Evolutionary conservation across 2,329 filamentous ascomycete species (phyloP).

Genomic region (Calonectria pseudoreteaudii): DNA sequence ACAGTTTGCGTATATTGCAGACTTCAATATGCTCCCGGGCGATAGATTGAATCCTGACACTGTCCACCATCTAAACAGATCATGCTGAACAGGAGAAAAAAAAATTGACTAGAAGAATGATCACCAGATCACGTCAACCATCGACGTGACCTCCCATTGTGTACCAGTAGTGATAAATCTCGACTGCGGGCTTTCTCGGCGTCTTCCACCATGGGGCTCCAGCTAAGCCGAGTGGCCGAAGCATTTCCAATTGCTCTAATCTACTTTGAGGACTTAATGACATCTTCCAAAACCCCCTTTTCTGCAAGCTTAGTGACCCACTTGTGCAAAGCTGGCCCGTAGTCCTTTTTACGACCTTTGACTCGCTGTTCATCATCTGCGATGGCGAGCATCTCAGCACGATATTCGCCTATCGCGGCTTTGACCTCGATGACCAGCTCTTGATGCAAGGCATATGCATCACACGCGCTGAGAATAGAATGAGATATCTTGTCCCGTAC

Average conservation of each 20-base stretch:
- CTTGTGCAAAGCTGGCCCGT: constrained; percentile 73
- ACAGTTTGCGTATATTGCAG: background rate
- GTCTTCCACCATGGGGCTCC: background rate
- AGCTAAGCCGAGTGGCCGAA: background rate
- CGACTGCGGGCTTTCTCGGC: background rate
- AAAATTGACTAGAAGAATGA: background rate
- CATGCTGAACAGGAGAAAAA: background rate
- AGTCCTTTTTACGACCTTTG: constrained; percentile 72
- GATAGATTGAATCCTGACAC: background rate
- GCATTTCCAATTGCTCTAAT: background rate
- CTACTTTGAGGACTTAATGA: constrained; percentile 44
- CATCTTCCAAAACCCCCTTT: constrained; percentile 68
- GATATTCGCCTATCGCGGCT: constrained; percentile 57
- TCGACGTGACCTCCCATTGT: background rate
- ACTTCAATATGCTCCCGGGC: background rate
- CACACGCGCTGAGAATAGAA: constrained; percentile 24
- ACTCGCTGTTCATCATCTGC: constrained; percentile 65
- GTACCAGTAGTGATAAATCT: background rate
- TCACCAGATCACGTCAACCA: background rate
- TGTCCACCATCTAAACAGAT: background rate
- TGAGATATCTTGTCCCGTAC: constrained; percentile 29
- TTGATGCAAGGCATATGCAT: constrained; percentile 51
- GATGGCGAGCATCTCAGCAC: constrained; percentile 59
- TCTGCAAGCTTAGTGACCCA: constrained; percentile 79
- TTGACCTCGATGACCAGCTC: constrained; percentile 56